These are phyloP conservation scores for Kurtzmaniella quercitrusa DNA, from an alignment of 1,139 yeast species.

Conservation along the genomic window DNA sequence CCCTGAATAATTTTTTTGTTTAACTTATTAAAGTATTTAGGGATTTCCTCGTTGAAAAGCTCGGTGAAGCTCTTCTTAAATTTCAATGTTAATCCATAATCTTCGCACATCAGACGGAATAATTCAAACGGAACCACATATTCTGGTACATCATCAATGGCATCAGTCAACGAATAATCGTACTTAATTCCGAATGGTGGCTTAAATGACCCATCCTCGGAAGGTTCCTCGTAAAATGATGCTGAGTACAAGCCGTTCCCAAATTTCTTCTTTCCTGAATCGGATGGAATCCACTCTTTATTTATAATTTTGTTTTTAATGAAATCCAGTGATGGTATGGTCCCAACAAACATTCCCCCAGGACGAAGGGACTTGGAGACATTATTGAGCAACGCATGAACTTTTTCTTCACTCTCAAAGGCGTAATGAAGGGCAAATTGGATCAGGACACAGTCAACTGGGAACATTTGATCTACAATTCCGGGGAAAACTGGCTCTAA, in stretches of 20 bases:
- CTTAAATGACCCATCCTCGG: slow-evolving; percentile 65
- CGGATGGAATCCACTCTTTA: slow-evolving; percentile 12
- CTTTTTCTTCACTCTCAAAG: slow-evolving; percentile 79
- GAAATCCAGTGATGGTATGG: slow-evolving; percentile 89
- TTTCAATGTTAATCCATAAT: slow-evolving; percentile 69
- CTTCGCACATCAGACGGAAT: slow-evolving; percentile 77
- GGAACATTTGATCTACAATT: slow-evolving; percentile 60
- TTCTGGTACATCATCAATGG: slow-evolving; percentile 95
- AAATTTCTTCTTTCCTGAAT: slow-evolving; percentile 57
- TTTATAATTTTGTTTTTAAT: slow-evolving; percentile 61
- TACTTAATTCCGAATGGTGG: slow-evolving; percentile 84
- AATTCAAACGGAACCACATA: slow-evolving; percentile 96
- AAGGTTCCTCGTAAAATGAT: slow-evolving; percentile 71
- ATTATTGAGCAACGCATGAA: slow-evolving; percentile 67
- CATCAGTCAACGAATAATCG: slow-evolving; percentile 80
- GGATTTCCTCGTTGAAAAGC: slow-evolving; percentile 76
- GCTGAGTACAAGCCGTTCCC: slow-evolving; percentile 84
- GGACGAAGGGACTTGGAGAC: slow-evolving; percentile 69
- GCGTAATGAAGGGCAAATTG: slow-evolving; percentile 96
- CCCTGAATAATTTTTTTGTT: slow-evolving; percentile 69
- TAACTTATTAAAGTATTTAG: slow-evolving; percentile 54
- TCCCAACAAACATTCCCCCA: slow-evolving; percentile 89
- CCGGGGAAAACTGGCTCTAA: slow-evolving; percentile 57
- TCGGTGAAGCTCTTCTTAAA: slow-evolving; percentile 78
- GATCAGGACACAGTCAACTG: slow-evolving; percentile 82